Evolutionary conservation across 345 rosid genomes (phyloP), one percentile per base, ranked within the genome.

Genomic region (Hypericum perforatum): DNA sequence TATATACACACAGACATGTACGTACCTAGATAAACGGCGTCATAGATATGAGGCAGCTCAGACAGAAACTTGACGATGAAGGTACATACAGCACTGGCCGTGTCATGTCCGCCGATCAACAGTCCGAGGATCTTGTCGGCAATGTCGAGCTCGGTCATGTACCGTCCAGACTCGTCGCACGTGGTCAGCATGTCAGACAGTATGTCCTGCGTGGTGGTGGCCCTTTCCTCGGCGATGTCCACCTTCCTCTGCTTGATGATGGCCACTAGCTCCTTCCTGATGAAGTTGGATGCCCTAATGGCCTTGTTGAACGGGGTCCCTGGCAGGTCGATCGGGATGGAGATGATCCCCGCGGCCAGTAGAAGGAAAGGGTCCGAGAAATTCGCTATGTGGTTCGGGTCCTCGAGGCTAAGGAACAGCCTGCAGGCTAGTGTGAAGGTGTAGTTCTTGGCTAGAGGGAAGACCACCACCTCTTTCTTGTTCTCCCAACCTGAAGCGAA

Each of bases 71-170:
- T 65, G 58, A 73, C 71, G 48, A 69, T 43, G 61, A 69, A 69
- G 44, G 74, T 69, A 22, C 69, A 73, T 43, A 69, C 70, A 37
- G 66, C 68, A 41, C 74, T 69, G 16, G 78, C 71, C 0, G 74
- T 73, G 53, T 73, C 69, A 49, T 73, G 74, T n/a, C 78, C 71
- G 5, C 74, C 78, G 49, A 73, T 52, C 52, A 69, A 52, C 38
- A 73, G 37, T 0, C 71, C 74, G 2, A 73, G 63, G 43, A 73
- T 73, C 60, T 73, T 73, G 32, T 73, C 65, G 4, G 74, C 71
- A 12, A 65, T 59, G 2, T 73, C 74, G 6, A 48, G 39, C 60
- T 73, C 74, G 43, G 47, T 63, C 71, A 73, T 73, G 62, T 13
- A 65, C 66, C 41, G 16, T 44, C 78, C 74, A n/a, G 63, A 49